Evolutionary conservation across 768 basidiomycete species (phyloP).

Genomic region (Neoboletus subvelutipes): DNA sequence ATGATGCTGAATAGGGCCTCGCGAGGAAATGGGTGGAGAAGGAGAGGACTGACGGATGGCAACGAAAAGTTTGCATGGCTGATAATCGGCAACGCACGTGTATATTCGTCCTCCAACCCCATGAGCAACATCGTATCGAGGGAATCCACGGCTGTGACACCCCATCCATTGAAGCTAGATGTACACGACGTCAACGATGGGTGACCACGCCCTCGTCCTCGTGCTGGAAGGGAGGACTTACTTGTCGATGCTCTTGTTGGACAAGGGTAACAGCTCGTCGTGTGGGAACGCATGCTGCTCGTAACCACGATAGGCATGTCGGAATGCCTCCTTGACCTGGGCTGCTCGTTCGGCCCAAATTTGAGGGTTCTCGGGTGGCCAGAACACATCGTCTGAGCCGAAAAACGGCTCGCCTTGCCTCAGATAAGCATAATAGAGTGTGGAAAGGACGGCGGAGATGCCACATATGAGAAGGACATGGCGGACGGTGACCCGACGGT

Average conservation of each 20-base stretch:
- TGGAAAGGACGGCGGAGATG: constrained; percentile 10
- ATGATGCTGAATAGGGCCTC: neutral
- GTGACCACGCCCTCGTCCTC: neutral
- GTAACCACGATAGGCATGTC: constrained; percentile 68
- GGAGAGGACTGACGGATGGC: constrained; percentile 35
- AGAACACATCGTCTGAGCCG: neutral
- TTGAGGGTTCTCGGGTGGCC: constrained; percentile 16
- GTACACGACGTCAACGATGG: neutral
- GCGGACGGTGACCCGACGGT: constrained; percentile 14
- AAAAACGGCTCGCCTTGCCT: neutral
- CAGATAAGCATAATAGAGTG: constrained; percentile 19
- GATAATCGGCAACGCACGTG: constrained; percentile 55
- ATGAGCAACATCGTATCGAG: constrained; percentile 85
- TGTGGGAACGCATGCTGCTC: constrained; percentile 57
- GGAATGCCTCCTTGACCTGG: constrained; percentile 59
- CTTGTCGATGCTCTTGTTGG: constrained; percentile 49
- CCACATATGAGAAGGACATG: constrained; percentile 19
- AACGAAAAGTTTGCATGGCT: constrained; percentile 48
- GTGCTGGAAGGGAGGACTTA: constrained; percentile 29
- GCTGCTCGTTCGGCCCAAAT: constrained; percentile 54
- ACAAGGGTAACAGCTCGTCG: constrained; percentile 61
- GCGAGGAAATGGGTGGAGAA: neutral
- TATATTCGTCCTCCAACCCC: constrained; percentile 70
- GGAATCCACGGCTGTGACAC: constrained; percentile 73
- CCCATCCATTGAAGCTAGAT: constrained; percentile 77